These are phyloP conservation scores for Candida sp. DNA, from an alignment of 1,139 yeast genomes.

Conservation along the genomic window DNA sequence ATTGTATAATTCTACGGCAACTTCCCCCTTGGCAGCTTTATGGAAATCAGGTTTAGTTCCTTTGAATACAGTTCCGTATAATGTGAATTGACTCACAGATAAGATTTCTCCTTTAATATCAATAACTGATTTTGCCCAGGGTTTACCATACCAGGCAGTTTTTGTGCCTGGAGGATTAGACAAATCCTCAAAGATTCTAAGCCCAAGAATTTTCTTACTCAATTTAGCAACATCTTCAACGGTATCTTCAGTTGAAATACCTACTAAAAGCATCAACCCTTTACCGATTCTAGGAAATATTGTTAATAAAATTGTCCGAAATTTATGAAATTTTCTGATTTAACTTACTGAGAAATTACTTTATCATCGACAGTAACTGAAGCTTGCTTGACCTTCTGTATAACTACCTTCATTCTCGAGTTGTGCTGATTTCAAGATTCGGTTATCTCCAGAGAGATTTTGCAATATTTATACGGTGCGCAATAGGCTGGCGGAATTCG, in stretches of 20 bases:
- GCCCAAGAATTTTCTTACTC: slow-evolving; percentile 60
- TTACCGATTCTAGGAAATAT: slow-evolving; percentile 46
- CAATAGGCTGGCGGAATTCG: neutral
- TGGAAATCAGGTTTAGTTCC: slow-evolving; percentile 96
- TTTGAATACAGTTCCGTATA: slow-evolving; percentile 78
- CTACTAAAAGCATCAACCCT: slow-evolving; percentile 82
- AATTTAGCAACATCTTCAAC: slow-evolving; percentile 65
- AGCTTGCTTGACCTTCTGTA: slow-evolving; percentile 84
- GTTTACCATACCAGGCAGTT: slow-evolving; percentile 60
- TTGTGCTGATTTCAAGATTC: neutral
- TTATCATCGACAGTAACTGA: slow-evolving; percentile 77
- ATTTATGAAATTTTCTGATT: neutral
- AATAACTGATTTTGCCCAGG: slow-evolving; percentile 38
- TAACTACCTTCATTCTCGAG: slow-evolving; percentile 70
- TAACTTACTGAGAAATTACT: slow-evolving; percentile 64
- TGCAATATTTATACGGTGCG: too few species aligned
- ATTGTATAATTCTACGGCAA: slow-evolving; percentile 68
- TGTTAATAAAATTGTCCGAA: neutral
- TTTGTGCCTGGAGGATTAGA: slow-evolving; percentile 24
- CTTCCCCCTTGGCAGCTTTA: slow-evolving; percentile 77
- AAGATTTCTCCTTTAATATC: slow-evolving; percentile 31
- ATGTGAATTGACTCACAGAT: slow-evolving; percentile 83
- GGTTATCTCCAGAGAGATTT: neutral
- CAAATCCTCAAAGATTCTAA: slow-evolving; percentile 71
- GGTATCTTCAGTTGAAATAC: slow-evolving; percentile 77